Evolutionary conservation across 164 flowering plant species (phyloP), one percentile per base, ranked within the genome.

Genomic region (Berberis vulgaris): DNA sequence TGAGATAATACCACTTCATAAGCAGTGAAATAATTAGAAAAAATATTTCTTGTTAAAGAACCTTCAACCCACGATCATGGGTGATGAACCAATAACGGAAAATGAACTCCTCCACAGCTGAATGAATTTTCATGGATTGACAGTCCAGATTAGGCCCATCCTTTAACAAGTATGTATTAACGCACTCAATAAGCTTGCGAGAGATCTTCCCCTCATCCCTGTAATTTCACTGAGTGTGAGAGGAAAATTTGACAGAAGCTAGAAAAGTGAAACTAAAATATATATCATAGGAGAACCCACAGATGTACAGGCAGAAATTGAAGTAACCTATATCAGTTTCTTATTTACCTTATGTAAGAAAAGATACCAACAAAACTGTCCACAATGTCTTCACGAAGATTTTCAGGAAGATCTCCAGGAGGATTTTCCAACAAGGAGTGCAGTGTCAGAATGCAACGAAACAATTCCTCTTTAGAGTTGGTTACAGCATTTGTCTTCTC

Each of bases 81-180:
- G 86, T 82, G 62, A 84, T 74, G 44, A 80, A 72, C 96, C 97
- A 95, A 72, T 70, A 76, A 49, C 77, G 86, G 50, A 85, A 86
- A 43, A 91, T 80, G 78, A 89, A 86, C 7, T 81, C 80, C 56
- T 80, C 82, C 63, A 83, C 69, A 45, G 89, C 78, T 59, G 80
- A 69, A 78, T 95, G 97, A 76, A 95, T 86, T 72, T 88, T 82
- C 77, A 86, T 63, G 42, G 81, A 74, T 62, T 67, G 70, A 62
- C 61, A 64, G 3, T 90, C 96, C 71, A 95, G 70, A 75, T 95
- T 95, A 39, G 97, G 96, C 58, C 99, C 99, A 80, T 95, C 97
- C 77, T 77, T 82, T 12, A 79, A 62, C 80, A 95, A 75, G 79
- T 73, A 91, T 45, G 73, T 77, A 65, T 95, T 91, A n/a, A 95